Evolutionary conservation across 73 alveolate species (phyloP).

Genomic region (Paramecium sexaurelia): DNA sequence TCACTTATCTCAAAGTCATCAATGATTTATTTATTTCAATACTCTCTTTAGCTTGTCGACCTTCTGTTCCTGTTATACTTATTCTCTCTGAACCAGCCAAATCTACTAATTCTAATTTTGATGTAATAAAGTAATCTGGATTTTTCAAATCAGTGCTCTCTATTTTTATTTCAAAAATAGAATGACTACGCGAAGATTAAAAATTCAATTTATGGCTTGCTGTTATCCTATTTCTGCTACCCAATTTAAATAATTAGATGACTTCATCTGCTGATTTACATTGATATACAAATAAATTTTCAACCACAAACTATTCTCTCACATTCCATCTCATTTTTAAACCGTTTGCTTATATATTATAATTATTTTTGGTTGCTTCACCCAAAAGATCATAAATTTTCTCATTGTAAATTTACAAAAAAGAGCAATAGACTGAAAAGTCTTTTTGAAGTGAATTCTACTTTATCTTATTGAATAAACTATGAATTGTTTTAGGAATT

Average conservation of each 20-base stretch:
- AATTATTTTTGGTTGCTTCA: not conserved
- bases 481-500: conserved; percentile 27
- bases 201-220: conserved; percentile 93
- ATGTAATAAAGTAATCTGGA: conserved; percentile 78
- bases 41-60: conserved; percentile 90
- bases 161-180: conserved; percentile 88
- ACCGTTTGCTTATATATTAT: conserved; percentile 61
- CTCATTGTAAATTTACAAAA: conserved; percentile 85
- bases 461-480: conserved; percentile 65
- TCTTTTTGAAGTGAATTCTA: conserved; percentile 45
- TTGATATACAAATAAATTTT: conserved; percentile 81
- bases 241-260: conserved; percentile 75
- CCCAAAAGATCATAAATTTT: conserved; percentile 87
- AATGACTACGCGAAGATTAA: conserved; percentile 93
- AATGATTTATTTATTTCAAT: conserved; percentile 95
- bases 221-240: conserved; percentile 92
- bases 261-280: conserved; percentile 81
- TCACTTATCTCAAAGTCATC: conserved; percentile 93
- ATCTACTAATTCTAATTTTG: conserved; percentile 95
- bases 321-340: conserved; percentile 83
- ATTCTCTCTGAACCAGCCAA: conserved; percentile 98
- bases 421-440: conserved; percentile 76
- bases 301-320: conserved; percentile 82
- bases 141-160: conserved; percentile 79
- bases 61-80: conserved; percentile 89